Percentiles rank a stretch among this genome's conserved stretches.
These are phyloP conservation scores for Scenedesmus sp. DNA, from an alignment of 163 green algal genomes.

Conservation along the genomic window DNA sequence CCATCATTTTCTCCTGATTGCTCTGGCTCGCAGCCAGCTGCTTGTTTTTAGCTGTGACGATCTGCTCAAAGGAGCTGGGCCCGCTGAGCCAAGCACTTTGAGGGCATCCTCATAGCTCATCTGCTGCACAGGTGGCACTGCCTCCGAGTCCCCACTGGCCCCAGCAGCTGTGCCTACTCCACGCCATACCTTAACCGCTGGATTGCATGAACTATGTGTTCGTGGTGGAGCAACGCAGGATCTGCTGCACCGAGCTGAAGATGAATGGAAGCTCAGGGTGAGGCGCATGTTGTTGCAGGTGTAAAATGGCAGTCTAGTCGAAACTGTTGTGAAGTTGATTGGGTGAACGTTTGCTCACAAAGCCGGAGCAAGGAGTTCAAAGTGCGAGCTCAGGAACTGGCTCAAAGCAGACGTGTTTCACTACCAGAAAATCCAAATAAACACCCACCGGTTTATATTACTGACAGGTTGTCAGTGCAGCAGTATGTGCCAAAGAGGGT, in stretches of 20 bases:
- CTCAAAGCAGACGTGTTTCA: background rate
- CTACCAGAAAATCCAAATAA: background rate
- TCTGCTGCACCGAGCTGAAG: conserved; percentile 5
- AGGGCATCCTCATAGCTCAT: conserved; percentile 23
- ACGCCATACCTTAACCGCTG: background rate
- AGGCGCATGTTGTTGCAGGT: background rate
- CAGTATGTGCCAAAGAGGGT: background rate
- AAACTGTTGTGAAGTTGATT: background rate
- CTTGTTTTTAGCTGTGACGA: conserved; percentile 72
- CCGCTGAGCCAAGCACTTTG: conserved; percentile 23
- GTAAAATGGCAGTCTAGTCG: background rate
- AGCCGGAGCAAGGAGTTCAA: background rate
- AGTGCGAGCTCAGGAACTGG: background rate
- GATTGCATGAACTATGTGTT: background rate
- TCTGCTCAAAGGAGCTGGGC: conserved; percentile 37
- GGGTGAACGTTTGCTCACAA: background rate
- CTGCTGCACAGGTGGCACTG: conserved; percentile 6
- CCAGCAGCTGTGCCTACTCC: background rate
- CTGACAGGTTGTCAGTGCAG: background rate
- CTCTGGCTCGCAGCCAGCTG: conserved; percentile 73
- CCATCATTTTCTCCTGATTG: conserved; percentile 55
- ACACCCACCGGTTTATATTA: too few species aligned
- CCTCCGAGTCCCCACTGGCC: conserved; percentile 10
- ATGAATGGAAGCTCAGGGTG: background rate
- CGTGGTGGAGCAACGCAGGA: background rate